Evolutionary conservation across 768 basidiomycete genomes (phyloP), one percentile per base, ranked within the genome.

Genomic region (Suillus luteus): DNA sequence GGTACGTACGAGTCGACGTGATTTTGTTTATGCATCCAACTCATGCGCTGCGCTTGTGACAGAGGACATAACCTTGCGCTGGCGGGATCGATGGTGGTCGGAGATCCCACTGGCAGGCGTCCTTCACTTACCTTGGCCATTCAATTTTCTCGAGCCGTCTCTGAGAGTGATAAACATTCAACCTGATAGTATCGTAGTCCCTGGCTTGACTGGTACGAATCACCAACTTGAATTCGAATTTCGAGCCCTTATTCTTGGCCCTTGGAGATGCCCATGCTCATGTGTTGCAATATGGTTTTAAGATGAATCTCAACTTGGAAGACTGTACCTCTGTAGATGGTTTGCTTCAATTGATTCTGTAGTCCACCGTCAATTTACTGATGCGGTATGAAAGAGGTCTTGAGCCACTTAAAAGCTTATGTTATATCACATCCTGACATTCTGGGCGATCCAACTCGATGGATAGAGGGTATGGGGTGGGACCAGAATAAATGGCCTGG

Each of bases 391-490:
- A 1, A 54, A 91, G 93, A 93, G 59, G 81, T 93, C 12, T 73
- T 92, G 15, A 79, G 83, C 4, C 79, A 82, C 1, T 76, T 95
- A 40, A 86, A 86, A 62, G 66, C 74, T 1, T 88, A 89, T 65
- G 83, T 94, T 62, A 69, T 78, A 5, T 73, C 80, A 1, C 84
- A 86, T 60, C 85, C 90, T 0, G 85, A 86, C 44, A 72, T 89
- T 7, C 72, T 77, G 1, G 71, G 81, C 3, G 83, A 91, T 69
- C 78, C 76, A 3, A 77, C 81, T 3, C 77, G 71, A 6, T 97
- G 93, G 93, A 85, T 97, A 48, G 80, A 88, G 68, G 95, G 94
- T 12, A 85, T 90, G 79, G 96, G 96, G 5, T 99, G 96, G 95
- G 93, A 99, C 70, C 95, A 99, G 75, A 96, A 91, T 1, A 81